Conservation (phyloP, 108 stramenopile genomes). For the Cyclotella atomus region DNA sequence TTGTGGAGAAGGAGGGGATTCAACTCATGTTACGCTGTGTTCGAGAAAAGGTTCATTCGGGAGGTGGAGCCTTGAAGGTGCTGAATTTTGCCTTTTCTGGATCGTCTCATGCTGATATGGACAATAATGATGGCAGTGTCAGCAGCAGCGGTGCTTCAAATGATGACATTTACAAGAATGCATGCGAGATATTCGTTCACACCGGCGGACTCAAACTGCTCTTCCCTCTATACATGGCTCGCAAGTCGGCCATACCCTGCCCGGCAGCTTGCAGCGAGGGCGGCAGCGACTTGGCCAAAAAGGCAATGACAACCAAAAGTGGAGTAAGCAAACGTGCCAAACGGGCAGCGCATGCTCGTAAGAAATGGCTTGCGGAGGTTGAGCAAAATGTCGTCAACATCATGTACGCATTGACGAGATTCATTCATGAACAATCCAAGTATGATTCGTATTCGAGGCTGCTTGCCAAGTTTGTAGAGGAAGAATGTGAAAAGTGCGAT, state of each 20-base stretch:
- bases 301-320: conserved; percentile 5
- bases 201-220: conserved; percentile 74
- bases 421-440: conserved; percentile 63
- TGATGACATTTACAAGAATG: conserved; percentile 50
- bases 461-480: conserved; percentile 76
- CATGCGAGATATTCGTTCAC: conserved; percentile 66
- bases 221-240: conserved; percentile 73
- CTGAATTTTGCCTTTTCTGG: conserved; percentile 68
- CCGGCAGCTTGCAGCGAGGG: conserved; percentile 57
- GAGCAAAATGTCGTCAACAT: conserved; percentile 64
- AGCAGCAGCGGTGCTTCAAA: too few relatives aligned
- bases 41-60: conserved; percentile 75
- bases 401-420: conserved; percentile 67
- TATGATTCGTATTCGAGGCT: conserved; percentile 70
- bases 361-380: conserved; percentile 59
- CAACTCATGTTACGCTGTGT: conserved; percentile 78
- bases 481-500: conserved; percentile 76
- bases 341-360: conserved; percentile 48
- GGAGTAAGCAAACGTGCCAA: conserved; percentile 57
- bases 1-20: conserved; percentile 73
- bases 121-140: neutral
- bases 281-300: conserved; percentile 41
- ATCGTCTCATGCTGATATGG: neutral
- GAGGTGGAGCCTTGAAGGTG: conserved; percentile 62
- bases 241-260: conserved; percentile 59